Conservation (phyloP, 768 basidiomycete genomes). For the Suillus tomentosus region DNA sequence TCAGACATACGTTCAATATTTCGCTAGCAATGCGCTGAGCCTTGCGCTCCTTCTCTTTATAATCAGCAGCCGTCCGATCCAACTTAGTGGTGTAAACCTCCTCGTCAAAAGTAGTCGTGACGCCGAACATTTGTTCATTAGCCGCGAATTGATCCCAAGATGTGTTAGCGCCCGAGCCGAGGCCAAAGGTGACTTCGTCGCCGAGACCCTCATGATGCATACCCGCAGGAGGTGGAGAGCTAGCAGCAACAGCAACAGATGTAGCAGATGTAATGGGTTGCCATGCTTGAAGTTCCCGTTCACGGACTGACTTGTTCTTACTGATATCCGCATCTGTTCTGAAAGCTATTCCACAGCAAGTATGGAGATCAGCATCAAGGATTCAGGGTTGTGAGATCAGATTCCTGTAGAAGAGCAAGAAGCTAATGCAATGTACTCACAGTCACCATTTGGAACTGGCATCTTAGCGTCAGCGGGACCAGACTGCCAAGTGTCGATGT, state of each 20-base stretch:
- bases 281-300: slow-evolving; percentile 86
- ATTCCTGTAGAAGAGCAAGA: slow-evolving; percentile 11
- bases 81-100: slow-evolving; percentile 93
- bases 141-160: slow-evolving; percentile 92
- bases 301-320: slow-evolving; percentile 52
- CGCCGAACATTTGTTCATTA: slow-evolving; percentile 92
- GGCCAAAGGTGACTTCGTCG: slow-evolving; percentile 75
- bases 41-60: slow-evolving; percentile 82
- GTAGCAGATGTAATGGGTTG: slow-evolving; percentile 45
- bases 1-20: slow-evolving; percentile 73
- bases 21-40: slow-evolving; percentile 90
- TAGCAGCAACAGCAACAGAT: slow-evolving; percentile 31
- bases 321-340: slow-evolving; percentile 82
- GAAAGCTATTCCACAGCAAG: slow-evolving; percentile 54
- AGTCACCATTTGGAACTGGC: slow-evolving; percentile 61
- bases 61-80: slow-evolving; percentile 82
- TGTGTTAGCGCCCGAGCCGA: slow-evolving; percentile 43
- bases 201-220: slow-evolving; percentile 35
- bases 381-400: slow-evolving; percentile 2
- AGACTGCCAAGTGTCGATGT: slow-evolving; percentile 73
- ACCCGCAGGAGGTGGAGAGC: slow-evolving; percentile 28
- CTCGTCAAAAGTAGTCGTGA: slow-evolving; percentile 90
- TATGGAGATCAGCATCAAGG: slow-evolving; percentile 19
- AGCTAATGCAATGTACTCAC: slow-evolving; percentile 44
- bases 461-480: slow-evolving; percentile 69